Conservation (phyloP, 2,329 filamentous ascomycete genomes). For the Xylariales sp. region DNA sequence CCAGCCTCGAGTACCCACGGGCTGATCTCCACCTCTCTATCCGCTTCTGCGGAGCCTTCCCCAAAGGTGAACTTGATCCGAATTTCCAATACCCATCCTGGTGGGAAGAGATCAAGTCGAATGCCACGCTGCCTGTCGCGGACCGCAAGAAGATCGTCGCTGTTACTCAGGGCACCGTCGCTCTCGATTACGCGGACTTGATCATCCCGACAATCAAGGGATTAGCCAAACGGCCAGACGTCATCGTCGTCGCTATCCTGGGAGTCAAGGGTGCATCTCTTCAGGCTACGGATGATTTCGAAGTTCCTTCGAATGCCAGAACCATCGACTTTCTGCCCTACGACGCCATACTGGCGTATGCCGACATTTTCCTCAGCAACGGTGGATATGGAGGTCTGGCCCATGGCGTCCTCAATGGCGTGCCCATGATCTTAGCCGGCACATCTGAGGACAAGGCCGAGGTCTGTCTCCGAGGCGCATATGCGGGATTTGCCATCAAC, state of each 20-base stretch:
- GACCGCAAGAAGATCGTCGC: conserved; percentile 35
- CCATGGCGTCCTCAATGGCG: conserved; percentile 38
- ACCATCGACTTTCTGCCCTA: conserved; percentile 31
- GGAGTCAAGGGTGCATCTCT: conserved; percentile 23
- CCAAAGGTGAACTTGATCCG: conserved; percentile 24
- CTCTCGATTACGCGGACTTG: conserved; percentile 34
- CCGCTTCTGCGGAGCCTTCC: conserved; percentile 38
- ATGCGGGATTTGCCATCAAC: conserved; percentile 40
- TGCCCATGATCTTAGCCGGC: conserved; percentile 43
- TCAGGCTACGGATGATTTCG: conserved; percentile 15
- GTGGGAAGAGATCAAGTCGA: conserved; percentile 39
- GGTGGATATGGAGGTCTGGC: conserved; percentile 44
- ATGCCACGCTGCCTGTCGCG: conserved; percentile 15
- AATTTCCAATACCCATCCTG: conserved; percentile 34
- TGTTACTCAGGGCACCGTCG: conserved; percentile 44
- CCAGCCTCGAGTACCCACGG: conserved; percentile 34
- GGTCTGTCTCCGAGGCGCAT: conserved; percentile 35
- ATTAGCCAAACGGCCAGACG: conserved; percentile 34
- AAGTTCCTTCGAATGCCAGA: conserved; percentile 20
- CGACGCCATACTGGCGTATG: conserved; percentile 27
- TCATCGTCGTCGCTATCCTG: conserved; percentile 31
- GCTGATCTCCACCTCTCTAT: conserved; percentile 33
- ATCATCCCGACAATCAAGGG: conserved; percentile 40
- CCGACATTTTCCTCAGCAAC: conserved; percentile 41
- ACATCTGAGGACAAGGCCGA: conserved; percentile 36